phyloP scores from a whole-genome alignment of 2,329 filamentous ascomycete genomes.

The Geosmithia flava region DNA sequence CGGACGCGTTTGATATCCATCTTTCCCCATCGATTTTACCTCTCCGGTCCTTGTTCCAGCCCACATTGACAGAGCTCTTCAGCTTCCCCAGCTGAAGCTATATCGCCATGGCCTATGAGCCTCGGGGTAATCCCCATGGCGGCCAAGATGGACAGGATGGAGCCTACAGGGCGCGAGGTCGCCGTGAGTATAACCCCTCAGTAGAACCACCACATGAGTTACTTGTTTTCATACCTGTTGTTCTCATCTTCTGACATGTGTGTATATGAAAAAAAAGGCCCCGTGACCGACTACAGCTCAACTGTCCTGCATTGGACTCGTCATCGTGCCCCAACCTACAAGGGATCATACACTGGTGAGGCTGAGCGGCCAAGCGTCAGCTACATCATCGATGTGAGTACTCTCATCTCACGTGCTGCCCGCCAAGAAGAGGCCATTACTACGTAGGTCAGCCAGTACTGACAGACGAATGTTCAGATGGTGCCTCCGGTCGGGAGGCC shows the following conservation, averaged over 20 bases:
- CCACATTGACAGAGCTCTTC: not conserved
- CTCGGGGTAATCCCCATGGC: conserved; percentile 35
- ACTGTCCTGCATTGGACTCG: conserved; percentile 88
- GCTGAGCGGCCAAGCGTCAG: conserved; percentile 75
- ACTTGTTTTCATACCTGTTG: too few species aligned
- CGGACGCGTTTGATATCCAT: too few species aligned
- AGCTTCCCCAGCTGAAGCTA: not conserved
- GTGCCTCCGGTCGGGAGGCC: conserved; percentile 69
- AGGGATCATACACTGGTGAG: conserved; percentile 59
- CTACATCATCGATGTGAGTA: conserved; percentile 75
- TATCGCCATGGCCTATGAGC: conserved; percentile 38
- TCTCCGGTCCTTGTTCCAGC: not conserved
- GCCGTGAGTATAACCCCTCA: conserved; percentile 26
- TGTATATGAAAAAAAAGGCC: conserved; percentile 38
- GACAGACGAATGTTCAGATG: conserved; percentile 44
- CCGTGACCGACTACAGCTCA: conserved; percentile 86
- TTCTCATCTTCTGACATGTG: too few species aligned
- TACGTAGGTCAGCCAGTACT: conserved; percentile 2
- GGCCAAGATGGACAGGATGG: conserved; percentile 27
- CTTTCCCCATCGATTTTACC: not conserved
- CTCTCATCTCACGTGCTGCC: not conserved
- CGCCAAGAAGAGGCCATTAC: not conserved
- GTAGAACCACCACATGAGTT: too few species aligned
- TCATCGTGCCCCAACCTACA: conserved; percentile 57
- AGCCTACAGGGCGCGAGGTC: conserved; percentile 35